Evolutionary conservation across 2,329 filamentous ascomycete species (phyloP), one percentile per base, ranked within the genome.

Genomic region (Apiospora kogelbergensis): DNA sequence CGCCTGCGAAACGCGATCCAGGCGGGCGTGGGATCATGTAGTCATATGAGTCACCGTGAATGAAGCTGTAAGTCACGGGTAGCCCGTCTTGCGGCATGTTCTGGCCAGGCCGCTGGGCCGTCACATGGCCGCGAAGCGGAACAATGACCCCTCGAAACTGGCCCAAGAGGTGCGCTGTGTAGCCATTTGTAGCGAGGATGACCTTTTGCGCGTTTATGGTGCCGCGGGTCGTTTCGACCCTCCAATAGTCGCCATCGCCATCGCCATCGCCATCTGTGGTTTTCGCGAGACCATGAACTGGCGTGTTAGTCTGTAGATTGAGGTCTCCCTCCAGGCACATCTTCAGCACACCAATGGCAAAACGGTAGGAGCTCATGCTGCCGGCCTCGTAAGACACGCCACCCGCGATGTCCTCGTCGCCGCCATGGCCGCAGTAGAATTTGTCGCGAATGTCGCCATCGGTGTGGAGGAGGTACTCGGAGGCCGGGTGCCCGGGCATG

Each of bases 141-240:
- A 80, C 68, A 42, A 81, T 79, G 22, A 71, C 74, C 44, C 73
- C 74, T 17, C 69, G 66, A 48, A 77, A 78, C 66, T 79, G 73
- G 1, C 78, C 77, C 4, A 79, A 69, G 5, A 81, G 67, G 0
- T 73, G 72, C 0, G 76, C 72, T 1, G 77, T 77, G 63, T 81
- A 81, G 20, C 68, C 79, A 66, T 81, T 81, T 22, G 76, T 80
- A 22, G 80, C 79, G 48, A 76, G 74, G 3, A 81, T 69, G 11
- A 81, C 81, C 45, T 84, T 85, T 26, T 80, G 80, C 1, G 90
- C 81, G 6, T 72, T 74, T 69, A 91, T 84, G 0, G 70, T 75
- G 20, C 90, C 90, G 37, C 89, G 84, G 0, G 81, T 76, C 1
- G 89, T 91, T 5, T 80, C 74, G 1, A 89, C 77, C 2, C 53